Conservation (phyloP, 352 stramenopile species). For the Globisporangium paroecandrum region DNA sequence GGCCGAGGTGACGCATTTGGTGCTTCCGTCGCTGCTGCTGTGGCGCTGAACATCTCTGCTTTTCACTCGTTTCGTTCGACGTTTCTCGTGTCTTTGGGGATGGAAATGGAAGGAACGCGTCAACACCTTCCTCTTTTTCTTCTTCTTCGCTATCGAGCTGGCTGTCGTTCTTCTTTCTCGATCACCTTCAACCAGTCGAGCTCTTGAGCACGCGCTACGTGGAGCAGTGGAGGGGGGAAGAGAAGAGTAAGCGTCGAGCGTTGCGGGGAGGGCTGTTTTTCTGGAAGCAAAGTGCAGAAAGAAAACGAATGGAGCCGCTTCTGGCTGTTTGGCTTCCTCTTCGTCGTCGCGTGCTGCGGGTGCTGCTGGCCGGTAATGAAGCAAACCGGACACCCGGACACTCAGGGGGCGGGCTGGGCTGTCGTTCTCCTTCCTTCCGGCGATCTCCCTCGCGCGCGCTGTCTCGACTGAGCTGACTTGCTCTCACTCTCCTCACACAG, state of each 20-base stretch:
- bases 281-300: neutral
- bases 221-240: neutral
- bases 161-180: neutral
- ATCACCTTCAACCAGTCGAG: neutral
- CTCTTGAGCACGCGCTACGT: neutral
- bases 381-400: neutral
- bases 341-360: neutral
- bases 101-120: neutral
- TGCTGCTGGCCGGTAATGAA: neutral
- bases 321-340: neutral
- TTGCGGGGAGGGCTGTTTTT: neutral
- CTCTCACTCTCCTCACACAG: neutral
- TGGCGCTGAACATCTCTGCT: slow-evolving; percentile 12
- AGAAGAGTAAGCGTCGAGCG: neutral
- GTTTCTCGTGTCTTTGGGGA: neutral
- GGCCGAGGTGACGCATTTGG: slow-evolving; percentile 5
- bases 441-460: neutral
- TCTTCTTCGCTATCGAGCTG: neutral
- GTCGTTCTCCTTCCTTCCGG: neutral
- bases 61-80: slow-evolving; percentile 9
- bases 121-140: neutral
- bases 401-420: neutral
- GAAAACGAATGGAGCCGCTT: neutral
- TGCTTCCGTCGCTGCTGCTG: neutral
- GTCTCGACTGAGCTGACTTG: neutral